A percentile compares a stretch with the other conserved stretches of the same genome.
phyloP scores from a whole-genome alignment of 495 filamentous ascomycete species.

The Lindgomyces ingoldianus region DNA sequence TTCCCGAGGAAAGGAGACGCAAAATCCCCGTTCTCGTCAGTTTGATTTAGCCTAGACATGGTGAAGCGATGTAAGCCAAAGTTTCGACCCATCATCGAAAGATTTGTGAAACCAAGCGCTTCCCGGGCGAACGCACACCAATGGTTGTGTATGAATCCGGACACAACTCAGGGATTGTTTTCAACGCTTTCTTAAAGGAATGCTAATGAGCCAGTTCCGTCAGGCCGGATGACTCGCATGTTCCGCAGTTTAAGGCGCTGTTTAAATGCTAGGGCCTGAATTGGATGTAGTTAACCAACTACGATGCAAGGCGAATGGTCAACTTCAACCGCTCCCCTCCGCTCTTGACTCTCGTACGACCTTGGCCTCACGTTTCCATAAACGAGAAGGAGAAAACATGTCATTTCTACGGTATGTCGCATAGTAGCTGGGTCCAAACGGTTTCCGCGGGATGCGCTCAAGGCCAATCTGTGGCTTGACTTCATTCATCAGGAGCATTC shows the following conservation, averaged over 20 bases:
- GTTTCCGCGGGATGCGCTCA: too few species aligned
- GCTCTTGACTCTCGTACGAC: background rate
- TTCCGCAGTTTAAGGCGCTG: background rate
- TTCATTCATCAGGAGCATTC: too few species aligned
- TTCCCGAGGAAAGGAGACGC: background rate
- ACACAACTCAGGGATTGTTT: too few species aligned
- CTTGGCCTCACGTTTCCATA: background rate
- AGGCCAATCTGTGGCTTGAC: too few species aligned
- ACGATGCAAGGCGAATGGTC: too few species aligned
- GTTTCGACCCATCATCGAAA: background rate
- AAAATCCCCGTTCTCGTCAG: too few species aligned
- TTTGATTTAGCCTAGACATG: background rate
- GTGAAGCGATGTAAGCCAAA: background rate
- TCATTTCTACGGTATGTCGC: too few species aligned
- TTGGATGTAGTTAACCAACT: too few species aligned
- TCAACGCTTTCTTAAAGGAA: background rate
- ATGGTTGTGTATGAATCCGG: background rate
- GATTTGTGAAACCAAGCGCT: background rate
- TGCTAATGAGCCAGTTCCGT: background rate
- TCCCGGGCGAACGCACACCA: background rate
- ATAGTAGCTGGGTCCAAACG: too few species aligned
- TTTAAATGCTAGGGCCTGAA: too few species aligned
- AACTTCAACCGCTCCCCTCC: too few species aligned
- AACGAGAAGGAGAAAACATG: too few species aligned
- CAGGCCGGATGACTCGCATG: background rate